Percentiles rank a stretch among this genome's conserved stretches.
Evolutionary conservation across 1,139 yeast genomes (phyloP).

Genomic region (Suhomyces wounanorum): DNA sequence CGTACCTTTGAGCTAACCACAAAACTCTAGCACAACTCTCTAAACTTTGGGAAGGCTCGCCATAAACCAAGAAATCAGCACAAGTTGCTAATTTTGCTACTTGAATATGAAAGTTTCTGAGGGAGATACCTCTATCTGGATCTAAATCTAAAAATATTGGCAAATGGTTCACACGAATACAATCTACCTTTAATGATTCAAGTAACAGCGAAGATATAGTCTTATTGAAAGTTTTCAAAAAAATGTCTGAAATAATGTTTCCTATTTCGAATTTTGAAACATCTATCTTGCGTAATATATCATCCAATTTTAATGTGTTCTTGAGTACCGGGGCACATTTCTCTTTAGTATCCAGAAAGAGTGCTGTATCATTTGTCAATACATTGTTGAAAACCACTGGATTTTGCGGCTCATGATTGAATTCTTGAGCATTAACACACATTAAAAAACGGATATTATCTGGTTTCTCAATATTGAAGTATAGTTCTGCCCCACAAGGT

Average conservation of each 20-base stretch:
- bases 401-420: constrained; percentile 8
- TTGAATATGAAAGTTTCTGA: constrained; percentile 78
- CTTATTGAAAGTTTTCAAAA: constrained; percentile 20
- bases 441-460: constrained; percentile 45
- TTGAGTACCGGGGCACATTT: constrained; percentile 36
- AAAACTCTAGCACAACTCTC: constrained; percentile 50
- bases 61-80: constrained; percentile 69
- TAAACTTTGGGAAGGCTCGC: constrained; percentile 12
- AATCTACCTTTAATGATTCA: constrained; percentile 42
- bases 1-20: constrained; percentile 54
- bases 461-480: constrained; percentile 16
- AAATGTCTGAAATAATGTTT: constrained; percentile 25
- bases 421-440: constrained; percentile 49
- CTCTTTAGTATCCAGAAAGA: constrained; percentile 7
- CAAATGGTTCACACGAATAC: constrained; percentile 42
- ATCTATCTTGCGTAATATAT: constrained; percentile 55
- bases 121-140: constrained; percentile 67
- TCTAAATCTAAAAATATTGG: constrained; percentile 60
- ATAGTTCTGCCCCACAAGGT: constrained; percentile 4
- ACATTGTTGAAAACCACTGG: constrained; percentile 9
- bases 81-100: constrained; percentile 67
- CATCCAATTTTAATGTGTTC: constrained; percentile 63
- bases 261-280: constrained; percentile 38
- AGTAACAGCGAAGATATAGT: constrained; percentile 12
- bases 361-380: not conserved